phyloP scores from a whole-genome alignment of 345 rosid genomes.

The Corchorus capsularis region DNA sequence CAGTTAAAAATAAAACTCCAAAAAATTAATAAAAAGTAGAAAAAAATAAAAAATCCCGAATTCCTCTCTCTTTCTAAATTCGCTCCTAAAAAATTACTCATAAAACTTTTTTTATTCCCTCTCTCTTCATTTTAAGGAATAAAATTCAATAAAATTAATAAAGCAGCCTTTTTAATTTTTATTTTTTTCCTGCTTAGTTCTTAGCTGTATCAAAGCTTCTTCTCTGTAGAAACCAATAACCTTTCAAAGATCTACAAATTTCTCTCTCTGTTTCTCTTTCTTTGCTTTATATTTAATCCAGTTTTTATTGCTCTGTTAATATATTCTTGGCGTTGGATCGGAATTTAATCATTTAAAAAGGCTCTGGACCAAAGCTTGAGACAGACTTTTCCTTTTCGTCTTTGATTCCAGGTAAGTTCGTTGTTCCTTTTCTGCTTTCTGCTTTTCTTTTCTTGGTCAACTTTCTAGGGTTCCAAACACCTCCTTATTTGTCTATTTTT shows the following conservation, averaged over 20 bases:
- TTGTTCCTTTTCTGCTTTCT: background rate
- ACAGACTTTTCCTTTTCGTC: background rate
- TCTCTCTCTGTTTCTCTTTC: background rate
- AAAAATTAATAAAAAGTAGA: background rate
- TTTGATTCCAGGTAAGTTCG: conserved; percentile 31
- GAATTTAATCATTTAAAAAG: background rate
- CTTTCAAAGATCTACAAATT: conserved; percentile 33
- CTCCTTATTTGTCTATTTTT: background rate
- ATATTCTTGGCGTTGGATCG: conserved; percentile 16
- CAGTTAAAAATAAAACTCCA: background rate
- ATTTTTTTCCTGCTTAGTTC: conserved; percentile 12
- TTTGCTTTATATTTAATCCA: background rate
- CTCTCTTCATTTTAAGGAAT: conserved; percentile 1
- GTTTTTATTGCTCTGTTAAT: conserved; percentile 3
- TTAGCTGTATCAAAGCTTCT: conserved; percentile 34
- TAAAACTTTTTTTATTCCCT: background rate
- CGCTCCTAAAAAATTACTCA: background rate
- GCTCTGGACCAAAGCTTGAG: background rate
- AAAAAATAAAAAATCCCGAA: background rate
- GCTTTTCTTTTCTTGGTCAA: background rate
- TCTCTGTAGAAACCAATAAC: conserved; percentile 12
- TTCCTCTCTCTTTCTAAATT: conserved; percentile 7
- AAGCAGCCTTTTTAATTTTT: conserved; percentile 9
- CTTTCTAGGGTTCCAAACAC: conserved; percentile 15
- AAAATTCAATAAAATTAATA: background rate